phyloP scores from a whole-genome alignment of 2,329 filamentous ascomycete genomes.

The Ophiostoma australiae region DNA sequence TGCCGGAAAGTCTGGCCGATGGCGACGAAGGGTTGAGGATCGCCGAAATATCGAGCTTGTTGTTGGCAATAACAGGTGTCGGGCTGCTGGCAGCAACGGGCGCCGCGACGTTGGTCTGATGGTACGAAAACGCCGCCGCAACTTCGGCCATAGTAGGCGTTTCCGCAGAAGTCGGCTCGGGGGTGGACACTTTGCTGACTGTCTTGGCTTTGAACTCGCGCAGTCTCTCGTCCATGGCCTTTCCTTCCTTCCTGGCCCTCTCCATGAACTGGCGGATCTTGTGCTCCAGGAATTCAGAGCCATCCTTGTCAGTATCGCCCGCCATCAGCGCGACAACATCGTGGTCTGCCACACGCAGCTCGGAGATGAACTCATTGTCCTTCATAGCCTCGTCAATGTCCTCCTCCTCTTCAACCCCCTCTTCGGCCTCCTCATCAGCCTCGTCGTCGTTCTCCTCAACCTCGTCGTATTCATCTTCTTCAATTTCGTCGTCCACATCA shows the following conservation, averaged over 20 bases:
- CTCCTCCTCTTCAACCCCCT: not conserved
- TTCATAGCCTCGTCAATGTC: not conserved
- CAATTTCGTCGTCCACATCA: not conserved
- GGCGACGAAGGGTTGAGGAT: slow-evolving; percentile 27
- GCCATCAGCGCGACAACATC: not conserved
- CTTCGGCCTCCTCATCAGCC: not conserved
- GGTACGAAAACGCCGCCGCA: not conserved
- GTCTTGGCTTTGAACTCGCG: not conserved
- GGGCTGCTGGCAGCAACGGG: not conserved
- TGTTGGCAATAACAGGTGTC: not conserved
- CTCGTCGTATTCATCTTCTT: not conserved
- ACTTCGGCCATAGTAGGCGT: not conserved
- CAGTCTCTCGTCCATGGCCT: not conserved
- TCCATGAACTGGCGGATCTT: slow-evolving; percentile 4
- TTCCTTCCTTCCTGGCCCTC: not conserved
- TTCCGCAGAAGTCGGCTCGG: not conserved
- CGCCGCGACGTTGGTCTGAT: too few species aligned
- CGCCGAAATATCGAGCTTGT: slow-evolving; percentile 26
- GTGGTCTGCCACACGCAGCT: not conserved
- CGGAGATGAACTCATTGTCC: not conserved
- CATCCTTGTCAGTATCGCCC: not conserved
- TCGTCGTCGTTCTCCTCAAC: not conserved
- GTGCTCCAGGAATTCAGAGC: not conserved
- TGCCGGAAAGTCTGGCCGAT: too few species aligned
- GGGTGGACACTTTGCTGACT: not conserved